Base-by-base conservation (phyloP, 2,329 filamentous ascomycete genomes). In the Trichoderma sp. region DNA sequence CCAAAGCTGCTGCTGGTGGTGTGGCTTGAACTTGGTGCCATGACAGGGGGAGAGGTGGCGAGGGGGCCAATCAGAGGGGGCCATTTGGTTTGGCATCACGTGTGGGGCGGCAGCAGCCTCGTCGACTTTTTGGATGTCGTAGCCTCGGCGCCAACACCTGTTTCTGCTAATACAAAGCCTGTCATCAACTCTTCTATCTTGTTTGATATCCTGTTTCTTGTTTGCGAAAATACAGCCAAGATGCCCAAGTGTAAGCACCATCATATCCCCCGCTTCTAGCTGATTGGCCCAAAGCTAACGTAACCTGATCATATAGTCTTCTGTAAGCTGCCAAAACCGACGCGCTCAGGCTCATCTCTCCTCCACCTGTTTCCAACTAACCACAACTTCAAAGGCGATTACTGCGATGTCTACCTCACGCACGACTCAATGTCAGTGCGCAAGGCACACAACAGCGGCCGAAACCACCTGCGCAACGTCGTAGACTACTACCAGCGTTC, bases 351-450 rank as follows among this genome's bases (percentile, higher is more conserved):
- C 55, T 67, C 63, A 56, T 21, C 19, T n/a, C 35, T 16, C 11
- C 37, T 7, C 35, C 16, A 3, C 37, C 37, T 14, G 16, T 19
- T 66, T 35, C 33, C 33, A 35, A 14, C 53, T 66, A 70, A 61
- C 57, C 71, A 33, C 35, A n/a, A 24, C 27, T 5, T 14, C 13
- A 64, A 52, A 83, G 81, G 94, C 87, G 96, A 99, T 82, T 99
- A 99, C 83, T 99, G 96, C 88, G 96, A 99, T 91, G 96, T 99
- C 81, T 99, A 99, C 87, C 92, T 99, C 76, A 99, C 96, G 74
- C 96, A 99, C 87, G 96, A 99, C 87, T 97, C 94, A 57, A 98
- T 98, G 95, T 97, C 94, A 83, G 96, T 99, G 82, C 94, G 96
- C 76, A 98, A 98, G 85, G 96, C 96, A 61, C 96, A 99, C 83